Evolutionary conservation across 2,329 filamentous ascomycete genomes (phyloP), one percentile per base, ranked within the genome.

Genomic region (Rhytidhysteron rufulum): DNA sequence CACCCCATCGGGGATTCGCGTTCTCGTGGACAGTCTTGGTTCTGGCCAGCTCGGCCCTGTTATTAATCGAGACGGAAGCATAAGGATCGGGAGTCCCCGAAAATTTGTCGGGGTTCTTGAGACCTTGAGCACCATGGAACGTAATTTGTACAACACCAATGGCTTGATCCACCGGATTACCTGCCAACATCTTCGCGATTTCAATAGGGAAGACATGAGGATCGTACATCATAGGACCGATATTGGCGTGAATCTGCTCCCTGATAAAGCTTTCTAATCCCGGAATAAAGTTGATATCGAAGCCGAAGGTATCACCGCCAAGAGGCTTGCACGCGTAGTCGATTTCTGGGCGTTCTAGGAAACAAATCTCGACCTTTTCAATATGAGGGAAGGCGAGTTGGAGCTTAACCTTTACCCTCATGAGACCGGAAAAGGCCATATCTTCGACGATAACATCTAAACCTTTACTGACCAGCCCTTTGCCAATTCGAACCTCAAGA

Each of bases 251-350:
- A 39, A 98, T 95, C 70, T 95, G 88, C 55, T 98, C 93, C 62
- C 87, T 82, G 55, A 98, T 98, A 67, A 98, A 98, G 41, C 67
- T 79, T 65, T 97, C 90, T 18, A 98, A 77, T 53, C 91, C 91
- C 15, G 93, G 93, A 52, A 98, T 94, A 68, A 98, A 96, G 71
- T 96, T 97, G 75, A 98, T 97, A 59, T 98, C 93, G 62, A 98
- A 96, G 29, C 93, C 93, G 49, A 98, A 88, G 3, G 79, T 90
- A 45, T 98, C 93, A 45, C 94, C 94, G 53, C 93, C 93, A 11
- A 98, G 79, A 3, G 93, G 93, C 67, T 98, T 98, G 77, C 93
- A 96, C 42, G 95, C 90, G 60, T 97, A 98, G 69, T 98, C 93
- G 50, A 98, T 90, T 1, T 79, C 83, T 9, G 93, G 93, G 22